Conservation (phyloP, 2,329 filamentous ascomycete species). For the Ceratocystis huliohia region DNA sequence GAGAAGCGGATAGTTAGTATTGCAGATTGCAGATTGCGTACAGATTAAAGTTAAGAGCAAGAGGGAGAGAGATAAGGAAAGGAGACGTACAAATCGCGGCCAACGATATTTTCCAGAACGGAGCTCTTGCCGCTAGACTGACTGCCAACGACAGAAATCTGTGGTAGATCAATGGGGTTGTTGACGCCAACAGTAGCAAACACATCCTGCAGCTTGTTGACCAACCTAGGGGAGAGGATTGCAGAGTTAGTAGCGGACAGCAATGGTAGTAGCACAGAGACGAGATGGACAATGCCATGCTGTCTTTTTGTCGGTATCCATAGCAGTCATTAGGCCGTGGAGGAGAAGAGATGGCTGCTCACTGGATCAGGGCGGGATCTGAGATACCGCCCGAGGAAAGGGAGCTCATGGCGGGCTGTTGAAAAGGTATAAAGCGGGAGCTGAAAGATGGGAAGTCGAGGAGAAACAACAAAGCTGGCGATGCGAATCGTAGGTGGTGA, state of each 20-base stretch:
- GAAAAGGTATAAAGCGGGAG: not conserved
- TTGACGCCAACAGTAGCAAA: constrained; percentile 97
- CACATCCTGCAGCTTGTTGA: constrained; percentile 99
- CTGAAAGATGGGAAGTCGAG: not conserved
- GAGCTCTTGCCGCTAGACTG: constrained; percentile 99
- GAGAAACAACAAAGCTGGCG: not conserved
- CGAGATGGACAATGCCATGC: not conserved
- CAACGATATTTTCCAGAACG: constrained; percentile 96
- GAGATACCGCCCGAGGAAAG: constrained; percentile 44
- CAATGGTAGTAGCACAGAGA: not conserved
- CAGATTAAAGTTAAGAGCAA: not conserved
- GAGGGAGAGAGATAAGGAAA: constrained; percentile 19
- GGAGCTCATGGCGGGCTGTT: constrained; percentile 18
- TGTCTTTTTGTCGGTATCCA: not conserved
- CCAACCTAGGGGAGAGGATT: constrained; percentile 43
- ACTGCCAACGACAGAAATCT: constrained; percentile 95
- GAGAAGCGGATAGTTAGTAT: constrained; percentile 21
- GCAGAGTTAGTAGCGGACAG: constrained; percentile 21
- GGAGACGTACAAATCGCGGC: constrained; percentile 80
- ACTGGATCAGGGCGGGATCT: constrained; percentile 55
- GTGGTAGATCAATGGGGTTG: constrained; percentile 96
- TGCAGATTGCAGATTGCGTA: constrained; percentile 1
- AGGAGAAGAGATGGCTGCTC: constrained; percentile 23
- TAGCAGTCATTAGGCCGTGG: not conserved
- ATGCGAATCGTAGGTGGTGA: not conserved